A percentile compares a stretch with the other conserved stretches of the same genome.
Conservation (phyloP, 169 alveolate species). For the Pseudocohnilembus persalinus region DNA sequence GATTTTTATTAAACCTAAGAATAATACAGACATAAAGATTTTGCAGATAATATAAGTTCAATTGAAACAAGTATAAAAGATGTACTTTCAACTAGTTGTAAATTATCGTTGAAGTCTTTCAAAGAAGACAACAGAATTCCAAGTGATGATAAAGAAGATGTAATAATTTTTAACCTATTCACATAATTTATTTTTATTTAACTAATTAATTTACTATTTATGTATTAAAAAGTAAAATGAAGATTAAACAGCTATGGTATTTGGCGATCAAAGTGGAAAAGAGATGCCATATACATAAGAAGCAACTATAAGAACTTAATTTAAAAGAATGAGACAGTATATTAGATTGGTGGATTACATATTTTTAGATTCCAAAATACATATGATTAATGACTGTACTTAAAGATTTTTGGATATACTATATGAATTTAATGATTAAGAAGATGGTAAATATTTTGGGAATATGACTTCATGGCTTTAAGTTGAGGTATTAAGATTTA, state of each 20-base stretch:
- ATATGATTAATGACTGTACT: slow-evolving; percentile 65
- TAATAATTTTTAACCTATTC: no score
- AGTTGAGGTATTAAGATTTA: not conserved
- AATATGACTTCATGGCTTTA: not conserved
- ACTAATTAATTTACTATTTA: no score
- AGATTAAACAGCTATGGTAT: slow-evolving; percentile 69
- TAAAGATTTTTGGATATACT: slow-evolving; percentile 17
- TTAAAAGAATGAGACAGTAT: slow-evolving; percentile 86
- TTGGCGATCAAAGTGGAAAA: slow-evolving; percentile 75
- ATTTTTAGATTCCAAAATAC: slow-evolving; percentile 82
- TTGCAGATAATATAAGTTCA: slow-evolving; percentile 21
- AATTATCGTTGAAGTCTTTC: slow-evolving; percentile 54
- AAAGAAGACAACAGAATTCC: slow-evolving; percentile 62
- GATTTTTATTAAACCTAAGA: slow-evolving; percentile 67
- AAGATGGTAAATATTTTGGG: slow-evolving; percentile 1
- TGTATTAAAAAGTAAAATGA: no score
- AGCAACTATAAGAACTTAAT: slow-evolving; percentile 92
- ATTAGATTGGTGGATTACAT: slow-evolving; percentile 87
- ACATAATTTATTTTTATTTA: no score
- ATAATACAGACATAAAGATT: slow-evolving; percentile 38
- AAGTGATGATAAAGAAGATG: slow-evolving; percentile 54
- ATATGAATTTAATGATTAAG: slow-evolving; percentile 39
- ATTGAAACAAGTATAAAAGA: slow-evolving; percentile 51
- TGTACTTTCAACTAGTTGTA: slow-evolving; percentile 49
- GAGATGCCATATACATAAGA: slow-evolving; percentile 90